Evolutionary conservation across 139 green algal species (phyloP).

Genomic region (Chlorella sp.): DNA sequence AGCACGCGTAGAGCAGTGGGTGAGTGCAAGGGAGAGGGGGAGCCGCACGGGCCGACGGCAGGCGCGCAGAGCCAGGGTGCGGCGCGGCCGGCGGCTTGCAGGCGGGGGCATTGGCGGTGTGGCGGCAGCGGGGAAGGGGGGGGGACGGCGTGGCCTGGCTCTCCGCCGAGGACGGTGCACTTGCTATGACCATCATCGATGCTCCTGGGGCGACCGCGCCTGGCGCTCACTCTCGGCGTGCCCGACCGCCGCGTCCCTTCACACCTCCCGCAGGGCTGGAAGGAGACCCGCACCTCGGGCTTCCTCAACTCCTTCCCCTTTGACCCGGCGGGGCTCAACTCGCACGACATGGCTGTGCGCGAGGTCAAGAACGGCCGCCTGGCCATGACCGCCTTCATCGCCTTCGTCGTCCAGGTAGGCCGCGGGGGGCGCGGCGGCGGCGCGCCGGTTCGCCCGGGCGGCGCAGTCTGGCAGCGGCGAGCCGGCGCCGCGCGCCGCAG

Average conservation of each 20-base stretch:
- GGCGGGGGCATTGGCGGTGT: no score
- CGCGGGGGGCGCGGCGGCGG: not conserved
- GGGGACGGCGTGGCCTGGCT: no score
- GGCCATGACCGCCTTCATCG: slow-evolving; percentile 77
- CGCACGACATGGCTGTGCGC: slow-evolving; percentile 38
- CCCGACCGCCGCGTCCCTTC: not conserved
- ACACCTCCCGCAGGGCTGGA: slow-evolving; percentile 86
- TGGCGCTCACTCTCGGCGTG: no score
- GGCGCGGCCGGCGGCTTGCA: no score
- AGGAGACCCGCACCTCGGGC: slow-evolving; percentile 65
- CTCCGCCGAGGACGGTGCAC: no score
- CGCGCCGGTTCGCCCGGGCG: not conserved
- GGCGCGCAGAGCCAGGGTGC: no score
- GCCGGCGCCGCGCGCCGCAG: not conserved
- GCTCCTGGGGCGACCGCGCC: no score
- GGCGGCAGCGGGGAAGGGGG: no score
- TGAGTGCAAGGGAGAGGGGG: no score
- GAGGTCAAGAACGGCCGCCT: slow-evolving; percentile 69
- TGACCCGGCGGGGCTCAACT: slow-evolving; percentile 54
- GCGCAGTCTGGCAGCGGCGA: not conserved
- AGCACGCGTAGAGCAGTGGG: no score
- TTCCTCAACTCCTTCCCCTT: slow-evolving; percentile 61
- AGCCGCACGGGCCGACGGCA: no score
- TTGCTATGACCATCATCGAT: no score
- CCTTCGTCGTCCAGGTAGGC: slow-evolving; percentile 63